Evolutionary conservation across 2,329 filamentous ascomycete species (phyloP), one percentile per base, ranked within the genome.

Genomic region (Nemania bipapillata): DNA sequence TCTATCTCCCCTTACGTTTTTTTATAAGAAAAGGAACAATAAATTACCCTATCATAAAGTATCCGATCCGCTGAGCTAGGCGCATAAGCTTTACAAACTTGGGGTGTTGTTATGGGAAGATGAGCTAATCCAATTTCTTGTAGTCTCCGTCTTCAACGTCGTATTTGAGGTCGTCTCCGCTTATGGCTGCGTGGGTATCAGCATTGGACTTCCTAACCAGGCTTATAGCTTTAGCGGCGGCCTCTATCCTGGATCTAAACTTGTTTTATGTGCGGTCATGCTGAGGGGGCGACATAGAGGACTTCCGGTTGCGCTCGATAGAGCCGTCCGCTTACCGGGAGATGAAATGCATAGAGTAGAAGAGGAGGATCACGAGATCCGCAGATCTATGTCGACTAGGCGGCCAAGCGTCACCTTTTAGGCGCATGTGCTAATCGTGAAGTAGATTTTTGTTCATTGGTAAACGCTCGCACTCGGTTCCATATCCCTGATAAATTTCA

Each of bases 171-270:
- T 87, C 6, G 84, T 86, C 0, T 85, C 82, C 6, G 86, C 82
- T 0, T 90, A 90, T 71, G 87, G 87, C 7, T 87, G 86, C 63
- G 87, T 90, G 3, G 87, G 87, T 0, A 83, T 90, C 22, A 86
- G 83, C 59, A 82, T 86, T 2, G 87, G 87, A 0, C 78, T 87
- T 15, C 85, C 87, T 0, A 79, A 81, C 3, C 78, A 82, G 66
- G 81, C 84, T 7, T 88, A 85, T 73, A 87, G 85, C 53, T 87
- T 90, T 67, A 82, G 82, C 54, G 87, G 87, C 0, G 82, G 83
- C 0, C 88, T 86, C 81, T 84, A 85, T 52, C 79, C 80, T 0
- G 80, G 84, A 6, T 86, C 83, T 71, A 90, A 90, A 77, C 71
- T 90, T 28, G 83, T 88, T 20, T 75, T 90, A 52, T 84, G 86